A percentile compares a stretch with the other conserved stretches of the same genome.
Conservation (phyloP, 2,329 filamentous ascomycete genomes). For the Ambrosiella cleistominuta region DNA sequence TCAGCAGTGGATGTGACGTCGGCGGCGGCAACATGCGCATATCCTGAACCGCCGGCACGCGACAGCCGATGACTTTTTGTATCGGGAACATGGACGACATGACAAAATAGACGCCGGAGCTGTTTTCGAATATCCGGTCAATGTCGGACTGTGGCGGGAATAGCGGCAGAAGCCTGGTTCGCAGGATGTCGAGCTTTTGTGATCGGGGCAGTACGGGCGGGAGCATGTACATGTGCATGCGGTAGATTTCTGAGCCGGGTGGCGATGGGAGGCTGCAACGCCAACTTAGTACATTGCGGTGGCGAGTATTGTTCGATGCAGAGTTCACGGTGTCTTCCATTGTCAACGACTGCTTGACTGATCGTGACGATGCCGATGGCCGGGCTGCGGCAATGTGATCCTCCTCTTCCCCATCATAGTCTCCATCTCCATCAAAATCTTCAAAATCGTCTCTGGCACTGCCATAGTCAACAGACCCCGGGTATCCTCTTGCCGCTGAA, state of each 20-base stretch:
- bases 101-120: conserved; percentile 18
- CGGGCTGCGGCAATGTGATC: neutral
- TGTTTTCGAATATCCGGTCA: conserved; percentile 18
- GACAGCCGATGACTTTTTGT: conserved; percentile 17
- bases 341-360: neutral
- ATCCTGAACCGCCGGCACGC: conserved; percentile 16
- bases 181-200: conserved; percentile 10
- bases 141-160: conserved; percentile 22
- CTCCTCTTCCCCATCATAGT: neutral
- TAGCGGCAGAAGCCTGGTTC: conserved; percentile 15
- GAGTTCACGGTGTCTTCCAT: neutral
- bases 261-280: conserved; percentile 8
- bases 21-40: conserved; percentile 23
- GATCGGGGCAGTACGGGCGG: conserved; percentile 6
- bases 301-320: neutral
- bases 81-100: conserved; percentile 19
- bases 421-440: neutral
- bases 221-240: neutral
- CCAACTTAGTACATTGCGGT: conserved; percentile 7
- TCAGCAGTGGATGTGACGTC: conserved; percentile 28
- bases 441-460: conserved; percentile 1
- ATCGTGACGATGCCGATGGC: neutral
- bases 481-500: neutral
- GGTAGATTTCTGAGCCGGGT: conserved; percentile 1
- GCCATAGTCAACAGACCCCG: neutral